Evolutionary conservation across 2,329 filamentous ascomycete species (phyloP).

Genomic region (Diaporthe australafricana): DNA sequence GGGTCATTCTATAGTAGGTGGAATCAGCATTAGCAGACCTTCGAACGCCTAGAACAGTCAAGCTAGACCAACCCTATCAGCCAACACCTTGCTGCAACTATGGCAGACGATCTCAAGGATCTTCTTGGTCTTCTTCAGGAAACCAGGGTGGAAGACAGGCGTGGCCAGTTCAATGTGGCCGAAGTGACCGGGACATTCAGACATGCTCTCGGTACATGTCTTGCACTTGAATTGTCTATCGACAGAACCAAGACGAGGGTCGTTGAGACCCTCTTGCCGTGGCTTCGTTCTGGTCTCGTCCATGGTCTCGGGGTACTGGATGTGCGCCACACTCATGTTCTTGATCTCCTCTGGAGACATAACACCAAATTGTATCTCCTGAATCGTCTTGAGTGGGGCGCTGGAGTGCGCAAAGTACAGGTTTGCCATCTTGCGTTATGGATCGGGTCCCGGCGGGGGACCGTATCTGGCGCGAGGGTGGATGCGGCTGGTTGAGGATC

Average conservation of each 20-base stretch:
- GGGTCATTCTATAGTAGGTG: slow-evolving; percentile 78
- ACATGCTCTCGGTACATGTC: slow-evolving; percentile 95
- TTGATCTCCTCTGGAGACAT: slow-evolving; percentile 99
- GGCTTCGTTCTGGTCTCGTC: slow-evolving; percentile 93
- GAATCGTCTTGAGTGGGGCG: slow-evolving; percentile 95
- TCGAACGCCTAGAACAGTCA: slow-evolving; percentile 58
- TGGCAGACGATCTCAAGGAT: slow-evolving; percentile 98
- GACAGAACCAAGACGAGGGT: slow-evolving; percentile 95
- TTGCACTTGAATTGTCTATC: slow-evolving; percentile 96
- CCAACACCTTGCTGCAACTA: slow-evolving; percentile 97
- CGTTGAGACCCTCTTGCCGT: slow-evolving; percentile 91
- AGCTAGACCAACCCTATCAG: slow-evolving; percentile 91
- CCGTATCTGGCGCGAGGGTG: slow-evolving; percentile 26
- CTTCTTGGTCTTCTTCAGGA: slow-evolving; percentile 99
- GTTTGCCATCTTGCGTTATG: slow-evolving; percentile 82
- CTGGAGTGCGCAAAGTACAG: slow-evolving; percentile 90
- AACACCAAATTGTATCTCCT: slow-evolving; percentile 99
- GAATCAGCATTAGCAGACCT: slow-evolving; percentile 60
- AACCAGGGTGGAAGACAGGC: slow-evolving; percentile 94
- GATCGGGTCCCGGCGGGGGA: slow-evolving; percentile 43
- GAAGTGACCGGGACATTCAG: slow-evolving; percentile 97
- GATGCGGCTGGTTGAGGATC: slow-evolving; percentile 30
- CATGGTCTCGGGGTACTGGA: slow-evolving; percentile 99
- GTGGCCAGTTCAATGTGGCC: slow-evolving; percentile 98
- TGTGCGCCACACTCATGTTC: slow-evolving; percentile 96